Conservation (phyloP, 108 stramenopile genomes). For the Cyclotella kingstonii region DNA sequence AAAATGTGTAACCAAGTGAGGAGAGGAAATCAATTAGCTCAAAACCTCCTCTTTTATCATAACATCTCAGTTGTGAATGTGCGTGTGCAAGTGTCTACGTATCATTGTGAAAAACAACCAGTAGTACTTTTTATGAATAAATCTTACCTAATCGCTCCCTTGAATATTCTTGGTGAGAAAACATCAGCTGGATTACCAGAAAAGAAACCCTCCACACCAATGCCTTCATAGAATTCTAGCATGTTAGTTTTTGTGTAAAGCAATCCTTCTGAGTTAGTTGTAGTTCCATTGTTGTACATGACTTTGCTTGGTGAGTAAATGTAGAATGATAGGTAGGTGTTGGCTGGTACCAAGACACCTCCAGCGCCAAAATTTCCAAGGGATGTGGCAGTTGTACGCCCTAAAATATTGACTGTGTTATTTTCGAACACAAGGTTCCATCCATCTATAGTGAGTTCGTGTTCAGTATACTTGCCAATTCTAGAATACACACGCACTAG, state of each 20-base stretch:
- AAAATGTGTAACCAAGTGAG: too few species aligned
- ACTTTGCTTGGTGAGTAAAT: constrained; percentile 27
- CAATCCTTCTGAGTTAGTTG: constrained; percentile 1
- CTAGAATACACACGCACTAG: constrained; percentile 14
- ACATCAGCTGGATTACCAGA: constrained; percentile 2
- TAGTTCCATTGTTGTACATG: constrained; percentile 17
- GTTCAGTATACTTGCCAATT: constrained; percentile 7
- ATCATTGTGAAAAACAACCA: too few species aligned
- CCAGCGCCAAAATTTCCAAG: constrained; percentile 3
- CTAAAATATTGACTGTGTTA: constrained; percentile 8
- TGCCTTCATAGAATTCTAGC: constrained; percentile 27
- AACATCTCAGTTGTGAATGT: too few species aligned
- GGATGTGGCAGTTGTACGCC: not conserved
- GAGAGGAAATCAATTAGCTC: too few species aligned
- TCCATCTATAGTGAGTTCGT: constrained; percentile 2
- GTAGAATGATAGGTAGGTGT: constrained; percentile 14
- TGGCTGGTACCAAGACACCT: constrained; percentile 4
- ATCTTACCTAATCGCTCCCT: constrained; percentile 19
- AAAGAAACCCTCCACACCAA: constrained; percentile 8
- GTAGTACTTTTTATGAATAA: too few species aligned
- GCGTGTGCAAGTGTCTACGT: too few species aligned
- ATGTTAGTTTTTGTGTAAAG: constrained; percentile 9
- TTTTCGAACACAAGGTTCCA: constrained; percentile 21
- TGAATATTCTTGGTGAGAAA: constrained; percentile 11
- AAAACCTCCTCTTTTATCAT: too few species aligned